Evolutionary conservation across 768 basidiomycete genomes (phyloP).

Genomic region (Cystofilobasidium bisporidii): DNA sequence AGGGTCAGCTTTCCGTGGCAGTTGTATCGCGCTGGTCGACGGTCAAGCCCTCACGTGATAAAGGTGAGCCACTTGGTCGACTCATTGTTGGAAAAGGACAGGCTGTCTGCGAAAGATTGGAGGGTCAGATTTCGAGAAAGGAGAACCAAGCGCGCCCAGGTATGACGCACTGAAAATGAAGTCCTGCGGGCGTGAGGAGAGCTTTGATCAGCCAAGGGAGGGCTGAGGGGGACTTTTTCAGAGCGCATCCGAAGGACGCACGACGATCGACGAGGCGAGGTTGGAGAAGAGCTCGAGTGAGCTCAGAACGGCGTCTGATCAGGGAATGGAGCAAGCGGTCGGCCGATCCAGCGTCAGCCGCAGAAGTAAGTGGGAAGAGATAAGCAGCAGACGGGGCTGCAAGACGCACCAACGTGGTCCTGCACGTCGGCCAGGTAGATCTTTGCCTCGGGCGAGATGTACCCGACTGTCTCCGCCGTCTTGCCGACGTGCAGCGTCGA

Average conservation of each 20-base stretch:
- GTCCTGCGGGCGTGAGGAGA: neutral
- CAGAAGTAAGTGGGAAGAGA: neutral
- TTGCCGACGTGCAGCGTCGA: neutral
- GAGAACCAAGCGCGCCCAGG: too few relatives aligned
- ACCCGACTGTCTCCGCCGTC: neutral
- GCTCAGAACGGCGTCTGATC: slow-evolving; percentile 10
- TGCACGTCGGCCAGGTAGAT: slow-evolving; percentile 25
- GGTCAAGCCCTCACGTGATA: neutral
- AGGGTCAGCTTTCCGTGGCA: too few relatives aligned
- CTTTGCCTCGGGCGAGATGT: slow-evolving; percentile 6
- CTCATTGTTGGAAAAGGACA: neutral
- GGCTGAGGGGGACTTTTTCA: neutral
- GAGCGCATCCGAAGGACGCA: neutral
- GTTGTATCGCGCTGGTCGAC: too few relatives aligned
- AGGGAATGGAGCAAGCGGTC: neutral
- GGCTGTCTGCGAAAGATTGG: too few relatives aligned
- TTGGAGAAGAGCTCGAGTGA: slow-evolving; percentile 17
- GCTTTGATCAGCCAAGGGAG: neutral
- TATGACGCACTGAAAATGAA: slow-evolving; percentile 12
- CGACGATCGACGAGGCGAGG: slow-evolving; percentile 13
- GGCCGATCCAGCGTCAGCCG: neutral
- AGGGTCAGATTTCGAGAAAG: slow-evolving; percentile 1
- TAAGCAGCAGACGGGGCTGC: neutral
- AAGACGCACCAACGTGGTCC: neutral
- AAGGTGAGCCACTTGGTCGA: neutral